phyloP scores from a whole-genome alignment of 2,329 filamentous ascomycete genomes.

The Kalmusia sp. region DNA sequence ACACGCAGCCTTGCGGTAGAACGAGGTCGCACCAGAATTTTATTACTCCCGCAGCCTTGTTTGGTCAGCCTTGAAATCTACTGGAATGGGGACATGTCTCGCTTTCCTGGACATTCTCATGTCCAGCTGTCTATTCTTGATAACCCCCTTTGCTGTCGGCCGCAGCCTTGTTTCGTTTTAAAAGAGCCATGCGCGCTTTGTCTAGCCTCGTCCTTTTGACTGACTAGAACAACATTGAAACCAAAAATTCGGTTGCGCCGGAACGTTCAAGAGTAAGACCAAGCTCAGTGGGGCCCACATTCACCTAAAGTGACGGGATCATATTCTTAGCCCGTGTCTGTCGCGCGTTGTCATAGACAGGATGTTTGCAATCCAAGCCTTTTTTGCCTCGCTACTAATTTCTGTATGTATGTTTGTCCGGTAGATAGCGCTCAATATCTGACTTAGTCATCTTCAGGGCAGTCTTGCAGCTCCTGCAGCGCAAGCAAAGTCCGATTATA shows the following conservation, averaged over 20 bases:
- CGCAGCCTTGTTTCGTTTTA: not conserved
- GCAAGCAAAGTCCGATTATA: constrained; percentile 8
- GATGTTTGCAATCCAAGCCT: not conserved
- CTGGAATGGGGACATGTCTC: not conserved
- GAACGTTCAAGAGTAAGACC: too few species aligned
- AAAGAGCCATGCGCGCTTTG: not conserved
- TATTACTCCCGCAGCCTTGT: too few species aligned
- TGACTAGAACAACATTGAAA: too few species aligned
- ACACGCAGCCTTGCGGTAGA: too few species aligned
- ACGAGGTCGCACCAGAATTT: too few species aligned
- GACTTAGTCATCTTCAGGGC: not conserved
- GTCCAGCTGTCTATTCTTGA: not conserved
- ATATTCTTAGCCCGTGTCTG: not conserved
- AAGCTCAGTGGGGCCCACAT: too few species aligned
- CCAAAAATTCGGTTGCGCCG: not conserved
- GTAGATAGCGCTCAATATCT: not conserved
- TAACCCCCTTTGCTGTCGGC: not conserved
- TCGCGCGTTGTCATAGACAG: not conserved
- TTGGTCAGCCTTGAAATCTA: too few species aligned
- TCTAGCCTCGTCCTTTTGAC: too few species aligned
- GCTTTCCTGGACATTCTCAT: too few species aligned
- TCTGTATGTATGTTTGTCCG: not conserved
- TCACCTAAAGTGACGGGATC: too few species aligned
- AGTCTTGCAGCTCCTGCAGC: not conserved
- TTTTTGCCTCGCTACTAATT: not conserved